Evolutionary conservation across 1,284 basidiomycete species (phyloP), one percentile per base, ranked within the genome.

Genomic region (Golubevia sp.): DNA sequence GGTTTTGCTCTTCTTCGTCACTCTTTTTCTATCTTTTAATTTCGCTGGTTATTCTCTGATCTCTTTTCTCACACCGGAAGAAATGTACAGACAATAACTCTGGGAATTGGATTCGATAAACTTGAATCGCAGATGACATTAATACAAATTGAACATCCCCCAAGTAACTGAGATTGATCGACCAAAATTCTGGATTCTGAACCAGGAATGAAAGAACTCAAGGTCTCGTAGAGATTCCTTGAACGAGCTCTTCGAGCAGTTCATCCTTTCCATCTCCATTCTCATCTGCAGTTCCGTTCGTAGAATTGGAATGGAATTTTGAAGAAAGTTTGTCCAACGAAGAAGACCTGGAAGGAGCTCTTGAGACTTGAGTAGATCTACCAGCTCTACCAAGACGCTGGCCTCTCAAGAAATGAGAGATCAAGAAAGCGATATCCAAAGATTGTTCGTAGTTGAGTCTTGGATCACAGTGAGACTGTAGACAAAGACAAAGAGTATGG

Each of bases 401-500:
- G 26, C 64, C 67, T 3, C 69, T 64, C 55, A 81, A 69, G 58
- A 75, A 70, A 55, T 79, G 71, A 55, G 74, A 76, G 25, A 82
- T 63, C 18, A 82, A 57, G 55, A 82, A 82, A 24, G 79, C 77
- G 27, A 82, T 69, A 58, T 82, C 75, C 3, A 88, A 82, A 2
- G 85, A 85, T 71, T 88, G 87, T 76, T 88, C 88, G 67, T 86
- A 86, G 81, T 88, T 88, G 61, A 88, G 81, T 11, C 85, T 66
- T 0, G 85, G 83, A 51, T 83, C 79, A 61, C 74, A 79, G 63
- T 82, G 77, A 50, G 75, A 73, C 63, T 77, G 69, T 50, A 6
- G 13, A 18, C 24, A 3, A 3, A 54, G 11, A 1, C 6, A 24
- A 8, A 8, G 13, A 4, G n/a, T 11, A 55, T 25, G 15, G 13